Base-by-base conservation (phyloP, 2,329 filamentous ascomycete species). In the Neopestalotiopsis sp. region DNA sequence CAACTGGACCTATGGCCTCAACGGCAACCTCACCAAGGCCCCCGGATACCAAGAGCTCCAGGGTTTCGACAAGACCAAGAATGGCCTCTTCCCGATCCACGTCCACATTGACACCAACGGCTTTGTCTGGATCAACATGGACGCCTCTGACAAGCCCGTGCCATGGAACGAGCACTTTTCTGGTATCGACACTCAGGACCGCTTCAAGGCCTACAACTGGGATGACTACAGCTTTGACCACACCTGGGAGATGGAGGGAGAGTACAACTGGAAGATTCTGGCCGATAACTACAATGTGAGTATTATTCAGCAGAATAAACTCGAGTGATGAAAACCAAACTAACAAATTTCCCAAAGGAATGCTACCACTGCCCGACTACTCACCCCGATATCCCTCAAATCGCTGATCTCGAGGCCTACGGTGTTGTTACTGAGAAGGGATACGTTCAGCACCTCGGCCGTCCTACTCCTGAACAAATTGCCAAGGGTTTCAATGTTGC, bases 1-100 rank as follows among this genome's bases (percentile, higher is more conserved):
- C 73, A 88, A 88, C 61, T 90, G 89, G 88, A 88, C 86, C 4
- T 90, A 90, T 70, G 86, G 87, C 61, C 80, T 88, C 2, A 83
- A 81, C 38, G 89, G 88, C 14, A 85, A 86, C 62, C 80, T 90
- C 3, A 84, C 88, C 42, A 90, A 90, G 75, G 88, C 89, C 1
- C 88, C 88, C 0, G 84, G 86, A 1, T 91, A 89, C 73, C 83
- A 89, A 57, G 83, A 85, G 24, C 77, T 90, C 0, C 79, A 81
- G 1, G 86, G 85, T 6, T 91, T 91, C 73, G 85, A 89, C 71
- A 87, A 84, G 76, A 79, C 81, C 17, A 78, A 86, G 74, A 90
- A 90, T 70, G 82, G 85, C 5, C 82, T 91, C 0, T 84, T 90
- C 69, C 83, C 82, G 2, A 85, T 89, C 67, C 86, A 89, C 70